Evolutionary conservation across 441 rosid genomes (phyloP), one percentile per base, ranked within the genome.

Genomic region (Arabidopsis lyrata): DNA sequence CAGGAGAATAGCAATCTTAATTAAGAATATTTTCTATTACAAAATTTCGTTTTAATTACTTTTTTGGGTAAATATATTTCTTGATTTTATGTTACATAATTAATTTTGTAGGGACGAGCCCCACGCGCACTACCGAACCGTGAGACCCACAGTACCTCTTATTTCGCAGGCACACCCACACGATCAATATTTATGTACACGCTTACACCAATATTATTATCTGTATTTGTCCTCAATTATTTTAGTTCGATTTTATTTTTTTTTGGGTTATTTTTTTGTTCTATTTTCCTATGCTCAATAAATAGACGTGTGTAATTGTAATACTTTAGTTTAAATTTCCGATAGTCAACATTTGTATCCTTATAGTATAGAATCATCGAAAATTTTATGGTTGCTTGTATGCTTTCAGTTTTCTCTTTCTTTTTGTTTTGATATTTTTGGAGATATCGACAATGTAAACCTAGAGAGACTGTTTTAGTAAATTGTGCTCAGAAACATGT

Each of bases 151-250:
- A 70, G 15, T 57, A 77, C 80, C 80, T 70, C 76, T 5, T 56
- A 66, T 77, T 56, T 64, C 63, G 32, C 24, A 31, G 76, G 80
- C 80, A 77, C 49, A 76, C 72, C 80, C 80, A 76, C 80, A 63
- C 80, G 80, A 49, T 63, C 76, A 48, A 12, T 70, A 77, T 64
- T 77, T 52, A 34, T 39, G 80, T 77, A 70, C 80, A 77, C 80
- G 72, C 76, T 77, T 70, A 77, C 80, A 71, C 67, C 63, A 66
- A 31, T 66, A 55, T 38, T 63, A 70, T 57, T 77, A 77, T 70
- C 80, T 76, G 80, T 77, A 77, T 77, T 65, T 77, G 76, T 77
- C 76, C 70, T 77, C 80, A 70, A 57, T 76, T 76, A 64, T 77
- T 76, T 56, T 76, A 3, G 49, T 22, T 67, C 20, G 61, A 67